These are phyloP conservation scores for Penicillium psychrofluorescens DNA, from an alignment of 495 filamentous ascomycete species.

Conservation along the genomic window DNA sequence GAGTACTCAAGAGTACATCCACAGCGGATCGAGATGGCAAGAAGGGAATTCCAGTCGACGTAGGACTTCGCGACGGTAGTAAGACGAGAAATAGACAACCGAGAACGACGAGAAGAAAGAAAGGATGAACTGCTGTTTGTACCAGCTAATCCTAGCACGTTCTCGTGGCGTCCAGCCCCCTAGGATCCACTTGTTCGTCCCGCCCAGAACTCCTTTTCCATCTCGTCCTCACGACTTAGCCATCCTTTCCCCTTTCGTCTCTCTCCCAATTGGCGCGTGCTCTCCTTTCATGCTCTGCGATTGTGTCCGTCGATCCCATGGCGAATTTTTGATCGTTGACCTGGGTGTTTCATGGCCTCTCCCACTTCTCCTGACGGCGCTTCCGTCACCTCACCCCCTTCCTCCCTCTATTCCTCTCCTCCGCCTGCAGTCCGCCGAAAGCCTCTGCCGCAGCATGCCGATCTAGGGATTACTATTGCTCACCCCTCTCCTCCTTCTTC, in stretches of 20 bases:
- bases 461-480: conserved; percentile 20
- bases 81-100: too few species aligned
- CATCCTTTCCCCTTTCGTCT: conserved; percentile 17
- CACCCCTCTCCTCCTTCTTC: conserved; percentile 23
- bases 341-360: conserved; percentile 22
- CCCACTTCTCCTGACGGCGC: conserved; percentile 17
- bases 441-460: conserved; percentile 29
- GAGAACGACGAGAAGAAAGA: too few species aligned
- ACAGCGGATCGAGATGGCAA: not conserved
- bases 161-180: too few species aligned
- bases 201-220: not conserved
- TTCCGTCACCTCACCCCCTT: conserved; percentile 10
- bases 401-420: conserved; percentile 9
- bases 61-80: too few species aligned
- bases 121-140: too few species aligned
- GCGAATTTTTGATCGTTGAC: conserved; percentile 20
- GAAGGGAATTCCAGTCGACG: too few species aligned
- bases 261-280: conserved; percentile 10
- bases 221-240: conserved; percentile 5
- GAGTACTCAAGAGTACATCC: too few species aligned
- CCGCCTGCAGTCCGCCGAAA: conserved; percentile 29
- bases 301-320: conserved; percentile 21
- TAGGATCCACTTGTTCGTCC: not conserved
- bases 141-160: too few species aligned
- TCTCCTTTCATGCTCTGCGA: conserved; percentile 13